Conservation (phyloP, 306 rosid species). For the Rosa rugosa region DNA sequence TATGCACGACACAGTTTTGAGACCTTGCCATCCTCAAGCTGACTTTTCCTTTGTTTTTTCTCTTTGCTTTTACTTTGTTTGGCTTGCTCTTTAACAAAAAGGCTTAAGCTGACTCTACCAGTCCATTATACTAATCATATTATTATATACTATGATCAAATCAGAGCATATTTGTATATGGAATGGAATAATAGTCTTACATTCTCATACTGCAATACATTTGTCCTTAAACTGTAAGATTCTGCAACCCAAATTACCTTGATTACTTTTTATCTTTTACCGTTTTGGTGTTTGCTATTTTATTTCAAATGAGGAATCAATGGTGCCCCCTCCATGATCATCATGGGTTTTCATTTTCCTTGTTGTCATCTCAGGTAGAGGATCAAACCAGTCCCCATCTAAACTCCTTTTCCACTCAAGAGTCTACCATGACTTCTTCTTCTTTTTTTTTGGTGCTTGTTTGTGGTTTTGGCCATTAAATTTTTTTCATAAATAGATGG, state of each 20-base stretch:
- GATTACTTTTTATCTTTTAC: neutral
- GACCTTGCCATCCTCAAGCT: slow-evolving; percentile 5
- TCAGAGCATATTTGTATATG: neutral
- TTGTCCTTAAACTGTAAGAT: slow-evolving; percentile 11
- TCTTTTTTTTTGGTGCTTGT: neutral
- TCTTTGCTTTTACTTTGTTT: neutral
- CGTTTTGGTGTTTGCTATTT: neutral
- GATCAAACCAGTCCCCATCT: slow-evolving; percentile 12
- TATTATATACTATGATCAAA: neutral
- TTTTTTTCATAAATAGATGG: slow-evolving; percentile 11
- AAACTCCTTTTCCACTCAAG: slow-evolving; percentile 22
- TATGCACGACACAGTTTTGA: slow-evolving; percentile 7
- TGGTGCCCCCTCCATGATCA: slow-evolving; percentile 18
- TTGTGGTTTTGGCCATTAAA: slow-evolving; percentile 6
- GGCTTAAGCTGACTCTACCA: neutral
- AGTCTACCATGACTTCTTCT: neutral
- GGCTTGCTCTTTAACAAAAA: neutral
- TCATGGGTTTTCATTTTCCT: neutral
- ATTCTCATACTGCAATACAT: neutral
- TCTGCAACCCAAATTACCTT: neutral
- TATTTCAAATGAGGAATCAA: slow-evolving; percentile 1
- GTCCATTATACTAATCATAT: neutral
- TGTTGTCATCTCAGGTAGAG: slow-evolving; percentile 25
- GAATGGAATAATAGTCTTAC: neutral
- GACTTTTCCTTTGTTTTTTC: slow-evolving; percentile 4